Evolutionary conservation across 73 alveolate species (phyloP).

Genomic region (Stentor roeselii): DNA sequence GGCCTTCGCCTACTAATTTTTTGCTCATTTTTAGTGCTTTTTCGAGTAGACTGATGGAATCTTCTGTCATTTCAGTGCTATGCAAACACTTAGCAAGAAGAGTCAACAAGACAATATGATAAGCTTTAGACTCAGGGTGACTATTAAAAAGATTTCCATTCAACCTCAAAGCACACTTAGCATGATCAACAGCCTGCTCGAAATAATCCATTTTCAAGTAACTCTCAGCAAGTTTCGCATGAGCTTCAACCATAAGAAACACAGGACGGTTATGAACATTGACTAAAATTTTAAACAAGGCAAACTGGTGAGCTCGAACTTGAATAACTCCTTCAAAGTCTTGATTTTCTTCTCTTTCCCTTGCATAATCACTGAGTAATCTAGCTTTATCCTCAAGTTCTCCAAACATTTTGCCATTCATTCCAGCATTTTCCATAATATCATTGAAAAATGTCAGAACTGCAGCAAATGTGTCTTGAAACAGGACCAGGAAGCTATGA

Average conservation of each 20-base stretch:
- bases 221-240: slow-evolving; percentile 80
- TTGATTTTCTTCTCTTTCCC: slow-evolving; percentile 38
- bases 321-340: slow-evolving; percentile 55
- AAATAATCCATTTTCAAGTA: slow-evolving; percentile 72
- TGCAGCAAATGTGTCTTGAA: neutral
- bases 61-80: slow-evolving; percentile 78
- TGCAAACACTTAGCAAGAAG: slow-evolving; percentile 83
- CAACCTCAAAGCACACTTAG: slow-evolving; percentile 77
- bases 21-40: slow-evolving; percentile 78
- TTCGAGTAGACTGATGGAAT: slow-evolving; percentile 71
- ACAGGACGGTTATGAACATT: slow-evolving; percentile 70
- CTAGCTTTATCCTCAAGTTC: slow-evolving; percentile 76
- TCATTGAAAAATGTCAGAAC: neutral
- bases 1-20: slow-evolving; percentile 58
- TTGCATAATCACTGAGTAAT: slow-evolving; percentile 61
- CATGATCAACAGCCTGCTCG: slow-evolving; percentile 87
- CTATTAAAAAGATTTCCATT: slow-evolving; percentile 74
- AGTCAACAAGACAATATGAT: slow-evolving; percentile 75
- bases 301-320: slow-evolving; percentile 72
- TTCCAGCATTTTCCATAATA: no score
- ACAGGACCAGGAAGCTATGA: slow-evolving; percentile 28
- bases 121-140: slow-evolving; percentile 69
- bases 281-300: slow-evolving; percentile 73
- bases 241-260: slow-evolving; percentile 75
- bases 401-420: slow-evolving; percentile 72